Conservation (phyloP, 495 filamentous ascomycete species). For the Chaetomidium leptoderma region DNA sequence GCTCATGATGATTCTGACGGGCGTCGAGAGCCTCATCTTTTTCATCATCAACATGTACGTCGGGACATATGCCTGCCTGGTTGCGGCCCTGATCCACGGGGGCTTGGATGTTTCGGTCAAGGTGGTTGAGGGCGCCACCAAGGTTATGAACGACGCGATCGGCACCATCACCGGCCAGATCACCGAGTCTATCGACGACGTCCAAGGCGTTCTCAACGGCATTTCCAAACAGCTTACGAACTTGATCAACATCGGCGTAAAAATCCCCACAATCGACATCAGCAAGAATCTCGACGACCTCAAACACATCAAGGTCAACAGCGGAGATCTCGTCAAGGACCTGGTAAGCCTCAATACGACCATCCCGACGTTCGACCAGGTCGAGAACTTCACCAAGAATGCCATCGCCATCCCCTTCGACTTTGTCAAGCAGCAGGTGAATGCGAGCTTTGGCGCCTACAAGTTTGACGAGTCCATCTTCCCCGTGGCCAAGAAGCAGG, state of each 20-base stretch:
- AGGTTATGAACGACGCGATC: slow-evolving; percentile 70
- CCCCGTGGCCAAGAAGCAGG: slow-evolving; percentile 73
- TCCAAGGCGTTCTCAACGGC: slow-evolving; percentile 59
- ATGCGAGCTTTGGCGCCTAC: slow-evolving; percentile 62
- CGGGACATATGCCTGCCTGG: slow-evolving; percentile 81
- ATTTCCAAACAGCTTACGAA: slow-evolving; percentile 47
- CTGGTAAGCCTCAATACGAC: slow-evolving; percentile 65
- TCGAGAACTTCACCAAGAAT: slow-evolving; percentile 69
- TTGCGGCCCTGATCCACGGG: slow-evolving; percentile 72
- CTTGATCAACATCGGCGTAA: slow-evolving; percentile 27
- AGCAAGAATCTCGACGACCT: slow-evolving; percentile 56
- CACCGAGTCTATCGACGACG: slow-evolving; percentile 46
- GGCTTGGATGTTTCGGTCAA: slow-evolving; percentile 64
- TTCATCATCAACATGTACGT: slow-evolving; percentile 89
- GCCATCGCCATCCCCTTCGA: slow-evolving; percentile 76
- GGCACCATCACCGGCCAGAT: slow-evolving; percentile 61
- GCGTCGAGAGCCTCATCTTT: slow-evolving; percentile 78
- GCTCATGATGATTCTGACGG: slow-evolving; percentile 71
- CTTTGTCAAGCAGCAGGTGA: slow-evolving; percentile 64
- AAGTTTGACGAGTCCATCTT: slow-evolving; percentile 71
- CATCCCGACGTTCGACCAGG: slow-evolving; percentile 77
- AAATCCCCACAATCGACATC: slow-evolving; percentile 54
- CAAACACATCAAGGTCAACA: slow-evolving; percentile 63
- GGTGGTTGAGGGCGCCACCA: slow-evolving; percentile 64
- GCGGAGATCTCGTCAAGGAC: slow-evolving; percentile 56